Evolutionary conservation across 2,329 filamentous ascomycete genomes (phyloP), one percentile per base, ranked within the genome.

Genomic region (Aspergillus amoenus): DNA sequence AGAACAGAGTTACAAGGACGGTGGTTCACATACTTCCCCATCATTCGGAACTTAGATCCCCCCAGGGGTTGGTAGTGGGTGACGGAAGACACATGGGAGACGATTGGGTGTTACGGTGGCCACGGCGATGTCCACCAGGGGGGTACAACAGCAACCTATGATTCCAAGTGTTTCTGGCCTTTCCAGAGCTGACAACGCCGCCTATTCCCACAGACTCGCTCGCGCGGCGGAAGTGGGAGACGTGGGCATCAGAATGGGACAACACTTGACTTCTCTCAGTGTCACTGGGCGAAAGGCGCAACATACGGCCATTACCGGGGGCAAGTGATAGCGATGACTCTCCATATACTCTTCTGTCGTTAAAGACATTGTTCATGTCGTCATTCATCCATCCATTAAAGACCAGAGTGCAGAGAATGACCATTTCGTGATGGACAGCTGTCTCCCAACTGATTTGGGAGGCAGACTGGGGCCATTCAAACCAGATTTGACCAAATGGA

Each of bases 401-500:
- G 17, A 71, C 53, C 17, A 70, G 60, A 27, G 53, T 59, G 18
- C 54, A 55, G 3, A 68, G 62, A 17, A 67, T 57, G 5, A 56
- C 44, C 56, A 66, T 62, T 39, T 71, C 69, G 6, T 63, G 57
- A 6, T 60, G 53, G 2, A 65, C 61, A 5, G 69, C 69, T 7
- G 56, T 55, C 24, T 66, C 58, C 62, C 67, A 71, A 15, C 18
- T 44, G 22, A 51, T 60, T 3, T 62, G 65, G 1, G 63, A 49
- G 13, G 58, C 52, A 42, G 63, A 43, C 4, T 32, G 21, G 8
- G 63, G 50, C 68, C 68, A 71, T 55, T 71, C 69, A 13, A 69
- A 61, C 67, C 67, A 71, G 32, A 71, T 52, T 13, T 47, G 54
- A 15, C 69, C 69, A 47, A 67, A 71, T 4, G 68, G 69, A 7